Evolutionary conservation across 192 early-diverging fungal genomes (phyloP).

Genomic region (Podila horticola): DNA sequence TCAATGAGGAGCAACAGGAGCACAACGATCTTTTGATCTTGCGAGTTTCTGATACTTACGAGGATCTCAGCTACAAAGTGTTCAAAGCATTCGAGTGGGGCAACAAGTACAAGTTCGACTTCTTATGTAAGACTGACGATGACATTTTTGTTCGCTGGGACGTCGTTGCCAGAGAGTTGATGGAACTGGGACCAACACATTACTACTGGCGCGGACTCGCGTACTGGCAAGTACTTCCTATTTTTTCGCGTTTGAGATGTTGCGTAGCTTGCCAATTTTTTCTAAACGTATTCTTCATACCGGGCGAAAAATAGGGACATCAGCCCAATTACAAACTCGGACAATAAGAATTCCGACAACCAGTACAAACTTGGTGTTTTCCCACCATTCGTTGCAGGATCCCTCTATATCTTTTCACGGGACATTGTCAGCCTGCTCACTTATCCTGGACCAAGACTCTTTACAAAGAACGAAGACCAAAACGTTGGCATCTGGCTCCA

Average conservation of each 20-base stretch:
- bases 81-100: constrained; percentile 67
- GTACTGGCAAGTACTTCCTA: constrained; percentile 57
- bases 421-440: constrained; percentile 64
- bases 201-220: constrained; percentile 67
- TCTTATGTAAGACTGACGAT: constrained; percentile 67
- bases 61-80: constrained; percentile 66
- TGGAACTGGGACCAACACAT: constrained; percentile 52
- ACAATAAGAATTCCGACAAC: constrained; percentile 61
- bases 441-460: constrained; percentile 61
- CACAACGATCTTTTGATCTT: constrained; percentile 64
- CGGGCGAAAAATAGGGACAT: constrained; percentile 58
- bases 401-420: constrained; percentile 68
- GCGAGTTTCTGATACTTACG: constrained; percentile 60
- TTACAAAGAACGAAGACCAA: constrained; percentile 68
- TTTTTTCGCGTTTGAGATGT: background rate
- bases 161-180: constrained; percentile 57
- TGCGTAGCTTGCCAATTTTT: background rate
- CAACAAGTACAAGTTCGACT: constrained; percentile 63
- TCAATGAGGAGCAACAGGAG: constrained; percentile 55
- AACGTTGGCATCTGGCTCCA: constrained; percentile 71
- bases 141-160: constrained; percentile 72
- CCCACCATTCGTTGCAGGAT: constrained; percentile 68
- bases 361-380: constrained; percentile 64
- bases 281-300: background rate
- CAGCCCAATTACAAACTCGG: constrained; percentile 59